phyloP scores from a whole-genome alignment of 2,329 filamentous ascomycete species.

The Neoascochyta sp. region DNA sequence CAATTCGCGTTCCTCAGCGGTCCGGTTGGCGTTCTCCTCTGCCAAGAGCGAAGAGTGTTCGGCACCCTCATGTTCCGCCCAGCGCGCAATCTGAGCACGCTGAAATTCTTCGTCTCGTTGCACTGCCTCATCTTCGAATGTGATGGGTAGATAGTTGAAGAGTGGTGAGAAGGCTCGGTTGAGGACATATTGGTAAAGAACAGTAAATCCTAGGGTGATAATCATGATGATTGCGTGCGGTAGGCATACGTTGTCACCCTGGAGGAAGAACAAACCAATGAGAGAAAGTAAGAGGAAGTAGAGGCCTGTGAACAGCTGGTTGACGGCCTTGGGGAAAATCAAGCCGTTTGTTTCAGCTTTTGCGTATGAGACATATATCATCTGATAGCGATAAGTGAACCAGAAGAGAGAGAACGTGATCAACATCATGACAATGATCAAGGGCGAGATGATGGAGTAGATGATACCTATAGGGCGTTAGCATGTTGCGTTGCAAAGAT shows the following conservation, averaged over 20 bases:
- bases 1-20: slow-evolving; percentile 31
- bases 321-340: slow-evolving; percentile 86
- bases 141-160: slow-evolving; percentile 86
- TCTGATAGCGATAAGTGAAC: slow-evolving; percentile 94
- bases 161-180: slow-evolving; percentile 82
- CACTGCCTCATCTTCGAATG: slow-evolving; percentile 90
- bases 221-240: slow-evolving; percentile 85
- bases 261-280: slow-evolving; percentile 84
- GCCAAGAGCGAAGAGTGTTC: slow-evolving; percentile 42
- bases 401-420: slow-evolving; percentile 89
- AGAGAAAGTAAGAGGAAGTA: slow-evolving; percentile 93
- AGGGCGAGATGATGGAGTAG: slow-evolving; percentile 81
- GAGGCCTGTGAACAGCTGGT: slow-evolving; percentile 89
- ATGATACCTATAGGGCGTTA: slow-evolving; percentile 55
- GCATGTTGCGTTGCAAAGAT: slow-evolving; percentile 2
- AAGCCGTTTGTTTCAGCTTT: slow-evolving; percentile 87
- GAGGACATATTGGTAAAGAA: slow-evolving; percentile 73
- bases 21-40: slow-evolving; percentile 29
- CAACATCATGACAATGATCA: slow-evolving; percentile 90
- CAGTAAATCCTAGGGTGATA: slow-evolving; percentile 65
- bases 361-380: slow-evolving; percentile 90
- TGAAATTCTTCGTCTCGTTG: slow-evolving; percentile 87
- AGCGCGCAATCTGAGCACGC: slow-evolving; percentile 66
- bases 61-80: slow-evolving; percentile 54
- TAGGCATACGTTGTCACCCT: slow-evolving; percentile 61